phyloP scores from a whole-genome alignment of 371 early-diverging fungal genomes.

The Actinomortierella wolfii region DNA sequence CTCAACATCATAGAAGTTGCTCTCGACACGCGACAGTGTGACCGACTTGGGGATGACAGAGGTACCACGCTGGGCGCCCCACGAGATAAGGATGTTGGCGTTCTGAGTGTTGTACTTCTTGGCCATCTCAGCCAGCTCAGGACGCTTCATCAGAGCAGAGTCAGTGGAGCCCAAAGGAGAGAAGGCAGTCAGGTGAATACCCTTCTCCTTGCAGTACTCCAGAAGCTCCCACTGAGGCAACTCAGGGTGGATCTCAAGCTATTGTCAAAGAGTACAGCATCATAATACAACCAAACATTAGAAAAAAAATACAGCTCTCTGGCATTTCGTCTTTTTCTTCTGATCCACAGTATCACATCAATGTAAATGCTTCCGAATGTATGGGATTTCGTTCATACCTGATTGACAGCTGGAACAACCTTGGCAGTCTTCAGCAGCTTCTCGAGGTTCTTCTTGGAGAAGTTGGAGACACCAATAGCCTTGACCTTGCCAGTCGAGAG shows the following conservation, averaged over 20 bases:
- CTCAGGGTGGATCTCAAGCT: conserved; percentile 89
- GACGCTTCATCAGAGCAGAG: conserved; percentile 50
- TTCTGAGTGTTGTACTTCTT: conserved; percentile 70
- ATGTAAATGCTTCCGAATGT: too few relatives aligned
- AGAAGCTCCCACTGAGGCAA: conserved; percentile 74
- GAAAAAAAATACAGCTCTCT: too few relatives aligned
- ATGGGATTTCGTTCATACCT: conserved; percentile 49
- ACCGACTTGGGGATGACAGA: conserved; percentile 70
- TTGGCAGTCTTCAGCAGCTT: conserved; percentile 68
- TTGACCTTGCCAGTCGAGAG: conserved; percentile 60
- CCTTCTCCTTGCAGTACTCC: conserved; percentile 69
- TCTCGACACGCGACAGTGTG: conserved; percentile 53
- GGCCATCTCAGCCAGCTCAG: conserved; percentile 58
- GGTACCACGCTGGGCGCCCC: conserved; percentile 74
- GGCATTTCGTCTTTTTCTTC: too few relatives aligned
- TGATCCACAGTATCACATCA: too few relatives aligned
- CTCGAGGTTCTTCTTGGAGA: conserved; percentile 67
- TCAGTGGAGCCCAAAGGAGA: conserved; percentile 70
- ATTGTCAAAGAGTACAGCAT: too few relatives aligned
- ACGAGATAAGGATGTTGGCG: conserved; percentile 76
- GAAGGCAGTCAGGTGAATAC: conserved; percentile 82
- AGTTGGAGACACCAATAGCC: conserved; percentile 72
- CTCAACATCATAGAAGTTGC: conserved; percentile 57
- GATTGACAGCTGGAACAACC: conserved; percentile 83
- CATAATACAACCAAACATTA: too few relatives aligned